Evolutionary conservation across 257 asterid genomes (phyloP).

Genomic region (Salvia splendens): DNA sequence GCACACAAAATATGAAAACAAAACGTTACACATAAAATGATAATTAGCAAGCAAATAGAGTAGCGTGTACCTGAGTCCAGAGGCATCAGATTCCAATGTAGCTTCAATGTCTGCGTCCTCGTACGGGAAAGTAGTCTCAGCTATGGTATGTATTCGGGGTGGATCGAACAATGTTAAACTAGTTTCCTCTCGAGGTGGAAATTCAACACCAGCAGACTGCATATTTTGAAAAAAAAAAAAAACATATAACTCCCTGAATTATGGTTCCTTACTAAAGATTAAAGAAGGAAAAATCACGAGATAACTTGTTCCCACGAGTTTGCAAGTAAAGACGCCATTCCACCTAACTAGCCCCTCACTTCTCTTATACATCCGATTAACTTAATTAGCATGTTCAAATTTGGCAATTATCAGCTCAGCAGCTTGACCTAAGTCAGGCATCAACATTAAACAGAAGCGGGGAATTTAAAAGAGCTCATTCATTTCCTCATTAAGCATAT

Average conservation of each 20-base stretch:
- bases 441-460: neutral
- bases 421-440: neutral
- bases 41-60: neutral
- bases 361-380: neutral
- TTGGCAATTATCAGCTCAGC: neutral
- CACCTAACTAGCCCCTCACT: neutral
- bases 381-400: neutral
- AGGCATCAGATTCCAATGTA: constrained; percentile 75
- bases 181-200: constrained; percentile 83
- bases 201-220: constrained; percentile 82
- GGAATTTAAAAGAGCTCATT: neutral
- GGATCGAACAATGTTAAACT: constrained; percentile 77
- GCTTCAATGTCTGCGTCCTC: constrained; percentile 89
- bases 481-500: neutral
- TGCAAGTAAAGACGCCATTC: neutral
- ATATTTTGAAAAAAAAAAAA: constrained; percentile 28
- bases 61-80: constrained; percentile 76
- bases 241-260: constrained; percentile 8
- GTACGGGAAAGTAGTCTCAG: constrained; percentile 47
- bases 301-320: neutral
- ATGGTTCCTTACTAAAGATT: neutral
- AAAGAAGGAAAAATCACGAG: too few relatives aligned
- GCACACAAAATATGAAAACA: neutral
- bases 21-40: neutral
- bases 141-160: constrained; percentile 72